These are phyloP conservation scores for Arthromyces matolae DNA, from an alignment of 768 basidiomycete species.

Conservation along the genomic window DNA sequence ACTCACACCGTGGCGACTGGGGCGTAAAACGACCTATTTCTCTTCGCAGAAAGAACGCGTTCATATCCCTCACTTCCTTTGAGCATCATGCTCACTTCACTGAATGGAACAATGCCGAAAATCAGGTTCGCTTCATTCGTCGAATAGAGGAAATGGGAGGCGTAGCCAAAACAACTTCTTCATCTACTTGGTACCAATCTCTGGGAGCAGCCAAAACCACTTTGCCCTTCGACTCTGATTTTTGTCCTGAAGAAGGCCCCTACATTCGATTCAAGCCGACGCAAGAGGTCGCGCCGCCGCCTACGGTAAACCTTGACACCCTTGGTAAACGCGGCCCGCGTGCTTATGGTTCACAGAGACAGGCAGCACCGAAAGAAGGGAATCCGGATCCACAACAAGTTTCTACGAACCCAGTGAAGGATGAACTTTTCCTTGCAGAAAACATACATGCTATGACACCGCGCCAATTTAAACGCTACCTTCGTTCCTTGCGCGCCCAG, in stretches of 20 bases:
- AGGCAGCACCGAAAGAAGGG: background rate
- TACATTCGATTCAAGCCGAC: background rate
- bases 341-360: conserved; percentile 22
- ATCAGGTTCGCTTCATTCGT: conserved; percentile 62
- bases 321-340: conserved; percentile 25
- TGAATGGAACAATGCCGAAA: conserved; percentile 69
- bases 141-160: conserved; percentile 62
- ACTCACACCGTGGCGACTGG: conserved; percentile 77
- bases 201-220: conserved; percentile 33
- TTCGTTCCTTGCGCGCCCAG: conserved; percentile 51
- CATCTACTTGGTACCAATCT: conserved; percentile 34
- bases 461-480: conserved; percentile 53
- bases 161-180: conserved; percentile 24
- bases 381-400: too few species aligned
- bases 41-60: conserved; percentile 57
- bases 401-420: too few species aligned
- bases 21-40: conserved; percentile 82
- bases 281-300: conserved; percentile 6
- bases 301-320: conserved; percentile 11
- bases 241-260: conserved; percentile 26
- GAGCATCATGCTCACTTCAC: conserved; percentile 75
- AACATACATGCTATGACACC: conserved; percentile 63
- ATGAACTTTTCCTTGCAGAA: conserved; percentile 29
- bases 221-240: conserved; percentile 47
- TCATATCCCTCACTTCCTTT: conserved; percentile 62